Percentiles rank a stretch among this genome's conserved stretches.
phyloP scores from a whole-genome alignment of 331 rosid species.

The Quercus phellos region DNA sequence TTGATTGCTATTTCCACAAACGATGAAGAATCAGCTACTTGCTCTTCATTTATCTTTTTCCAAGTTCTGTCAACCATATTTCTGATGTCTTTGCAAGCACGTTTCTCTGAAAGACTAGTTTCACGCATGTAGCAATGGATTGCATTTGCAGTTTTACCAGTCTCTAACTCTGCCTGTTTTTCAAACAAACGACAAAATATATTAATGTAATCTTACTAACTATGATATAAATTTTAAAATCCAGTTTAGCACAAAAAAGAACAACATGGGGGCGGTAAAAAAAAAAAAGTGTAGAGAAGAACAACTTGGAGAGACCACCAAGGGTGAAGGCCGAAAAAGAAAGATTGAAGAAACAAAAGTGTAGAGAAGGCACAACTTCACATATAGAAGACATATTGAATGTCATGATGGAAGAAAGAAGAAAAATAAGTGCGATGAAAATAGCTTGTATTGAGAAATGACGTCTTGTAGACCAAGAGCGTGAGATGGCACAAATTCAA shows the following conservation, averaged over 20 bases:
- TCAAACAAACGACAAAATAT: not conserved
- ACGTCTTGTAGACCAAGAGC: no score
- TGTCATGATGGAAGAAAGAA: no score
- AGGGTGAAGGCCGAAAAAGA: no score
- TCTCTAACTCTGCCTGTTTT: slow-evolving; percentile 35
- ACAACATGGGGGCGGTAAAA: not conserved
- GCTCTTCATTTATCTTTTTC: slow-evolving; percentile 38
- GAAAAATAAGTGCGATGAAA: no score
- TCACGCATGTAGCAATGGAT: slow-evolving; percentile 21
- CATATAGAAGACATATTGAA: no score
- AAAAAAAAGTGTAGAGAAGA: no score
- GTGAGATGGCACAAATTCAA: no score
- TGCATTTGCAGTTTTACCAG: slow-evolving; percentile 41
- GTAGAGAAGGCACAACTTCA: no score
- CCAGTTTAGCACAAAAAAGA: not conserved
- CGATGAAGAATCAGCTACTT: not conserved
- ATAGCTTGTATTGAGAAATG: no score
- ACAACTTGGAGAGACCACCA: no score
- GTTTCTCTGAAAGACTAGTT: slow-evolving; percentile 10
- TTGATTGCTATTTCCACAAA: slow-evolving; percentile 21
- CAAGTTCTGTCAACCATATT: slow-evolving; percentile 26
- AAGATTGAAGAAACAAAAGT: no score
- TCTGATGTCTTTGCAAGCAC: slow-evolving; percentile 6
- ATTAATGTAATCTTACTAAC: not conserved
- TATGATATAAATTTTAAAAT: not conserved